Evolutionary conservation across 1,139 yeast genomes (phyloP).

Genomic region (Candida labiduridarum): DNA sequence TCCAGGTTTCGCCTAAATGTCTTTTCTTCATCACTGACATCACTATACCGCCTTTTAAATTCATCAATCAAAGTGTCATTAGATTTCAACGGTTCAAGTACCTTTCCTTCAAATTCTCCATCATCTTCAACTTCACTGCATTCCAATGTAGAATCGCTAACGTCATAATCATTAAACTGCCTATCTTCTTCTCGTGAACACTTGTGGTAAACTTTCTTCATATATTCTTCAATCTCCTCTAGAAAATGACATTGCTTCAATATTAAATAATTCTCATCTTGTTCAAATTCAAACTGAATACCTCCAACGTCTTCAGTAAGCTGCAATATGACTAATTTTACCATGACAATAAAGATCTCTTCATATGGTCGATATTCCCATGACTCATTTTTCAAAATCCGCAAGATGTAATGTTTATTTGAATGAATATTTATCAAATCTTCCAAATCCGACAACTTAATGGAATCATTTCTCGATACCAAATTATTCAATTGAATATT

Average conservation of each 20-base stretch:
- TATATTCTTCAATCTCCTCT: constrained; percentile 31
- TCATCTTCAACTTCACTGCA: constrained; percentile 13
- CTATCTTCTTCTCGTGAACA: background rate
- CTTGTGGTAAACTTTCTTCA: constrained; percentile 15
- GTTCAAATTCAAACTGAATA: constrained; percentile 24
- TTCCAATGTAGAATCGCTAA: constrained; percentile 18
- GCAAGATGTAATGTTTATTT: constrained; percentile 5
- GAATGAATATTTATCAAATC: constrained; percentile 6
- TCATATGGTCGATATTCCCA: constrained; percentile 10
- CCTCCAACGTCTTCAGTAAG: constrained; percentile 17
- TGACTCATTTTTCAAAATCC: constrained; percentile 4
- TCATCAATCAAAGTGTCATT: constrained; percentile 17
- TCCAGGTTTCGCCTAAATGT: constrained; percentile 3
- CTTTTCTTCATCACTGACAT: constrained; percentile 12
- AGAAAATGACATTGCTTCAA: constrained; percentile 31
- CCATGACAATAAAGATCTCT: constrained; percentile 40
- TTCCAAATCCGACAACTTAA: constrained; percentile 31
- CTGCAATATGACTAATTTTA: constrained; percentile 27
- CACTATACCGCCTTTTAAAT: constrained; percentile 11
- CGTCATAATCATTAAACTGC: constrained; percentile 3
- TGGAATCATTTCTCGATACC: constrained; percentile 29
- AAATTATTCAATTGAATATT: constrained; percentile 42
- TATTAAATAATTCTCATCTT: constrained; percentile 36
- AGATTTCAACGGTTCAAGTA: constrained; percentile 13
- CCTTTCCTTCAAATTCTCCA: constrained; percentile 10